These are phyloP conservation scores for Psilocybe subaeruginosa DNA, from an alignment of 768 basidiomycete genomes.

Conservation along the genomic window DNA sequence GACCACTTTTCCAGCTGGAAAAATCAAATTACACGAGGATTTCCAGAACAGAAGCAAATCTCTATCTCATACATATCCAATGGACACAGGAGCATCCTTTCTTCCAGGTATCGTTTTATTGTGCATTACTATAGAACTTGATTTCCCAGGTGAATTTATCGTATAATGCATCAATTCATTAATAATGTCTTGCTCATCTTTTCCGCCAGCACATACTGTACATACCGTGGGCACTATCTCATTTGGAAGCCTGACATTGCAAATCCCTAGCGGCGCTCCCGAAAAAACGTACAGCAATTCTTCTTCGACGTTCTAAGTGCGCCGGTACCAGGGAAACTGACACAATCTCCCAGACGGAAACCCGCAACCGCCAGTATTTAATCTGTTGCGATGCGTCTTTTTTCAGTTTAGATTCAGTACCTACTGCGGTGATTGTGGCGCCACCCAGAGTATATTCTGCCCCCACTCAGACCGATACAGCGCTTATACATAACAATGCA, in stretches of 20 bases:
- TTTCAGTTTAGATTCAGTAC: not conserved
- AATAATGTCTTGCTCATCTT: not conserved
- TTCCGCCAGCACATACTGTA: not conserved
- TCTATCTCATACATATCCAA: not conserved
- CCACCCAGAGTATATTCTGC: slow-evolving; percentile 14
- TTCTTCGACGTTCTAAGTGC: not conserved
- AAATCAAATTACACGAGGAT: slow-evolving; percentile 4
- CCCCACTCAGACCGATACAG: not conserved
- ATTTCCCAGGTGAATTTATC: slow-evolving; percentile 3
- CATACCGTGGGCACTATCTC: not conserved
- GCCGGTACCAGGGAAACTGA: slow-evolving; percentile 13
- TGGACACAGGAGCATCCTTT: not conserved
- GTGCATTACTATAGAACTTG: no score
- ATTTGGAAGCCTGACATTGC: not conserved
- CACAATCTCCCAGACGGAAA: slow-evolving; percentile 6
- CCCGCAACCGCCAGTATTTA: not conserved
- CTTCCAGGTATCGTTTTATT: not conserved
- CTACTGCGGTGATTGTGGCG: slow-evolving; percentile 20
- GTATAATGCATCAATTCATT: not conserved
- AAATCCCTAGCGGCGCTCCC: not conserved
- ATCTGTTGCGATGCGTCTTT: slow-evolving; percentile 10
- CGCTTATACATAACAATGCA: not conserved
- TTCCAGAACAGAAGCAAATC: not conserved
- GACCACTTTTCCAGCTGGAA: slow-evolving; percentile 17
- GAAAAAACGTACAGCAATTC: not conserved